Percentiles rank a stretch among this genome's conserved stretches.
Conservation (phyloP, 2,329 filamentous ascomycete species). For the Colletotrichum australisinense region DNA sequence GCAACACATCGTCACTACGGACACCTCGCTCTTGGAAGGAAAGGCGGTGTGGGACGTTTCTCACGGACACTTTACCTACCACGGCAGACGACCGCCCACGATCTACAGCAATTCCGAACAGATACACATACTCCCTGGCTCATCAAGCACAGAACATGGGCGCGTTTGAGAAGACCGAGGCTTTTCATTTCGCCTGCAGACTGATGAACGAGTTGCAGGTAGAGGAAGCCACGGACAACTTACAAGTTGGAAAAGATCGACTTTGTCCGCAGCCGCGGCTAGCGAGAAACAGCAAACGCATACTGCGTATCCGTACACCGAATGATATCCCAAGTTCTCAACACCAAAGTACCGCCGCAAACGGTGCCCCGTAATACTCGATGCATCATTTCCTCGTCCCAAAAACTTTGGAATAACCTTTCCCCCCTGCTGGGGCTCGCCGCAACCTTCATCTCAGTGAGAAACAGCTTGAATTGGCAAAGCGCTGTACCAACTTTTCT, state of each 20-base stretch:
- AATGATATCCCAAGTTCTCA: neutral
- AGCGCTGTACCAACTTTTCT: neutral
- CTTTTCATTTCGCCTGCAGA: constrained; percentile 9
- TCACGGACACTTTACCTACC: constrained; percentile 13
- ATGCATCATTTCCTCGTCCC: neutral
- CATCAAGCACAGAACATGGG: neutral
- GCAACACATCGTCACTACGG: neutral
- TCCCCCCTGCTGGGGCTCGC: neutral
- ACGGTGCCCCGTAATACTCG: neutral
- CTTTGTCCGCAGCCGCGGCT: constrained; percentile 1
- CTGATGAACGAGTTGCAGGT: neutral
- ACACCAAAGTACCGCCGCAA: constrained; percentile 3
- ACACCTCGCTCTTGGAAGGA: neutral
- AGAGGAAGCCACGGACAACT: neutral
- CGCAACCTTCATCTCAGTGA: neutral
- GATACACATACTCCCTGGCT: constrained; percentile 20
- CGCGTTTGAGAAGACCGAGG: constrained; percentile 1
- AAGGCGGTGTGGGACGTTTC: constrained; percentile 30
- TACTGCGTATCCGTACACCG: too few species aligned
- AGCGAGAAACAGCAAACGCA: constrained; percentile 15
- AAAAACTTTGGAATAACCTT: neutral
- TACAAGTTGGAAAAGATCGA: neutral
- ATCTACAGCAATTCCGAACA: neutral
- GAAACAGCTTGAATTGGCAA: neutral
- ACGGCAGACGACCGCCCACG: constrained; percentile 3